Evolutionary conservation across 2,329 filamentous ascomycete genomes (phyloP).

Genomic region (Penicillium palitans): DNA sequence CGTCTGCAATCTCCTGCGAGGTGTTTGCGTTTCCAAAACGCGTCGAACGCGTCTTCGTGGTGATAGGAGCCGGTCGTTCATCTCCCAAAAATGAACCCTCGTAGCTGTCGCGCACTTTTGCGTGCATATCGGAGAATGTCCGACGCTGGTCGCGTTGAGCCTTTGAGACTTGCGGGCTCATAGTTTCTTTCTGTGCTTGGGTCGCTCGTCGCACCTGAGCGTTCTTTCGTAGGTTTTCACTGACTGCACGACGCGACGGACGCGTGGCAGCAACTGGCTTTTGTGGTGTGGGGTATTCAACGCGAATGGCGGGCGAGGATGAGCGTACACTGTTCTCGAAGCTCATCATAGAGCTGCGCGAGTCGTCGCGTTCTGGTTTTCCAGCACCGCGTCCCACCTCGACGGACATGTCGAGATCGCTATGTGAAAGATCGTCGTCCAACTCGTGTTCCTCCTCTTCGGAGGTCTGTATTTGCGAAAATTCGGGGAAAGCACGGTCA

Average conservation of each 20-base stretch:
- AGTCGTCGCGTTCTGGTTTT: constrained; percentile 47
- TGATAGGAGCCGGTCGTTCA: constrained; percentile 48
- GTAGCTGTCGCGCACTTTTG: constrained; percentile 54
- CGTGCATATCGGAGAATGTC: constrained; percentile 58
- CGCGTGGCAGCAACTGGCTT: constrained; percentile 32
- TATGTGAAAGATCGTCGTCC: constrained; percentile 22
- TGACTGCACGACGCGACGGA: constrained; percentile 34
- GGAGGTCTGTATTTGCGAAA: constrained; percentile 45
- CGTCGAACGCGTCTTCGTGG: constrained; percentile 52
- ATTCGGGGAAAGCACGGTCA: constrained; percentile 50
- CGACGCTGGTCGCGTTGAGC: constrained; percentile 44
- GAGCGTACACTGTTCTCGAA: constrained; percentile 48
- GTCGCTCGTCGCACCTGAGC: constrained; percentile 44
- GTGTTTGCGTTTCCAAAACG: constrained; percentile 55
- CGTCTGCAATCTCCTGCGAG: constrained; percentile 42
- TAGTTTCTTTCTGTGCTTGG: constrained; percentile 44
- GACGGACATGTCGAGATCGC: constrained; percentile 54
- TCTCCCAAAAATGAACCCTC: constrained; percentile 54
- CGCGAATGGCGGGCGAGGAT: constrained; percentile 42
- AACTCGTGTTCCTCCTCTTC: constrained; percentile 40
- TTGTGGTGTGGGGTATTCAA: constrained; percentile 42
- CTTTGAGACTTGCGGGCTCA: constrained; percentile 40
- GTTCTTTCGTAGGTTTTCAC: constrained; percentile 44
- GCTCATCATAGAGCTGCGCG: constrained; percentile 52
- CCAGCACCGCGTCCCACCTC: constrained; percentile 57